phyloP scores from a whole-genome alignment of 495 filamentous ascomycete species.

The Collariella sp. region DNA sequence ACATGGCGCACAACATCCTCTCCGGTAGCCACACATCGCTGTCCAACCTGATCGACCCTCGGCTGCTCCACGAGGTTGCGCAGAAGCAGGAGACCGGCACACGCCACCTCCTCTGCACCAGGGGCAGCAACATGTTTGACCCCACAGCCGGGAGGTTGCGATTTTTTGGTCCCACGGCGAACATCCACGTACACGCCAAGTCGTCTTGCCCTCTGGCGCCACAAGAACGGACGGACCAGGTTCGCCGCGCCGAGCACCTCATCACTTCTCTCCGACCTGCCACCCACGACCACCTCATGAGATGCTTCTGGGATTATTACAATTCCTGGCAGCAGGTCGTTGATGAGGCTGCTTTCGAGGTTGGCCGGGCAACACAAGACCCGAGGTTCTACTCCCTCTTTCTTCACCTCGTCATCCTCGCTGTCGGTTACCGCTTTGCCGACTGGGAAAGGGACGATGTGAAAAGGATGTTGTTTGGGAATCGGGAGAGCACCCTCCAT shows the following conservation, averaged over 20 bases:
- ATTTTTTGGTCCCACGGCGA: conserved; percentile 44
- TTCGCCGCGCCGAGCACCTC: conserved; percentile 35
- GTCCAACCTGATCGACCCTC: conserved; percentile 19
- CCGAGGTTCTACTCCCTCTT: conserved; percentile 43
- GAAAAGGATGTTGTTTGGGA: conserved; percentile 35
- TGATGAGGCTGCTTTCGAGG: conserved; percentile 41
- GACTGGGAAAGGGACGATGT: conserved; percentile 41
- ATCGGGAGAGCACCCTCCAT: conserved; percentile 44
- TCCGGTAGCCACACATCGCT: conserved; percentile 4
- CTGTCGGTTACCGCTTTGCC: conserved; percentile 43
- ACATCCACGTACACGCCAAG: conserved; percentile 27
- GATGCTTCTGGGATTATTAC: conserved; percentile 44
- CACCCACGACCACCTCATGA: conserved; percentile 46
- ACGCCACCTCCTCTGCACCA: conserved; percentile 34
- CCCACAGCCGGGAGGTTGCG: conserved; percentile 34
- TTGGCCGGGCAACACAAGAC: conserved; percentile 36
- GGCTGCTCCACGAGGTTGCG: conserved; percentile 22
- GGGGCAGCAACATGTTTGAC: conserved; percentile 39
- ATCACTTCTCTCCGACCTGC: conserved; percentile 35
- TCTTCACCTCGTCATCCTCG: conserved; percentile 45
- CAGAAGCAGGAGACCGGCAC: conserved; percentile 35
- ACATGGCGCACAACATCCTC: background rate
- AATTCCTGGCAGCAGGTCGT: conserved; percentile 40
- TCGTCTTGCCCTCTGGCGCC: conserved; percentile 7
- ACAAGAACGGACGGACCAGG: conserved; percentile 28